Conservation (phyloP, 106 monocot species). For the Dioscorea zingiberensis region DNA sequence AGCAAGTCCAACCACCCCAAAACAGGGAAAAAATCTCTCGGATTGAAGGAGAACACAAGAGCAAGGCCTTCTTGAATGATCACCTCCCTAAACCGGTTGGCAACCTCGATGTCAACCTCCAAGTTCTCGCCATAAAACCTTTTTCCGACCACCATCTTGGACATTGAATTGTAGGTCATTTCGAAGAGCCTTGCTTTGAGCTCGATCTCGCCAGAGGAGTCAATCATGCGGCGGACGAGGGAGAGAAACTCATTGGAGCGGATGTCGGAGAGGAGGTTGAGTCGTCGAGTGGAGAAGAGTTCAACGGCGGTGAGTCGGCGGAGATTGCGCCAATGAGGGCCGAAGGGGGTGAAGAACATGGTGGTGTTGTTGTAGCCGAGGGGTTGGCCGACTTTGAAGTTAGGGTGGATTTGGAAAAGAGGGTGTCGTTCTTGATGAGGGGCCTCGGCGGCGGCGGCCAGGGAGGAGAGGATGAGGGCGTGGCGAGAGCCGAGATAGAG, state of each 20-base stretch:
- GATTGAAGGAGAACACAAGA: not conserved
- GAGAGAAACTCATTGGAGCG: not conserved
- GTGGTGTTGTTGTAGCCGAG: not conserved
- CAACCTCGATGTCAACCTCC: not conserved
- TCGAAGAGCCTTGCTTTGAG: not conserved
- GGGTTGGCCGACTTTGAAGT: not conserved
- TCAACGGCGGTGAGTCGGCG: not conserved
- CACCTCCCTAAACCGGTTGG: not conserved
- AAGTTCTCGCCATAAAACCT: too few species aligned
- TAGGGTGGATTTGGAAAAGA: conserved; percentile 8
- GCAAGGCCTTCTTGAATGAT: not conserved
- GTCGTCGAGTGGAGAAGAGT: not conserved
- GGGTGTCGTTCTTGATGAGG: conserved; percentile 10
- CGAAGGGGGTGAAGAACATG: not conserved
- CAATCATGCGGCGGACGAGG: not conserved
- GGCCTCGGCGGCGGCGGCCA: conserved; percentile 2
- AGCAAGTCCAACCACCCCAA: not conserved
- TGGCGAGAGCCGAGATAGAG: conserved; percentile 25
- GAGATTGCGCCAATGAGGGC: not conserved
- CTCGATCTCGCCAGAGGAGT: not conserved
- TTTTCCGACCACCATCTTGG: not conserved
- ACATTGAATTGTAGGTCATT: not conserved
- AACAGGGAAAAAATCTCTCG: not conserved
- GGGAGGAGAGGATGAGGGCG: conserved; percentile 15
- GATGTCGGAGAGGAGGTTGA: not conserved